A percentile compares a stretch with the other conserved stretches of the same genome.
Evolutionary conservation across 495 filamentous ascomycete genomes (phyloP).

Genomic region (Parathielavia appendiculata): DNA sequence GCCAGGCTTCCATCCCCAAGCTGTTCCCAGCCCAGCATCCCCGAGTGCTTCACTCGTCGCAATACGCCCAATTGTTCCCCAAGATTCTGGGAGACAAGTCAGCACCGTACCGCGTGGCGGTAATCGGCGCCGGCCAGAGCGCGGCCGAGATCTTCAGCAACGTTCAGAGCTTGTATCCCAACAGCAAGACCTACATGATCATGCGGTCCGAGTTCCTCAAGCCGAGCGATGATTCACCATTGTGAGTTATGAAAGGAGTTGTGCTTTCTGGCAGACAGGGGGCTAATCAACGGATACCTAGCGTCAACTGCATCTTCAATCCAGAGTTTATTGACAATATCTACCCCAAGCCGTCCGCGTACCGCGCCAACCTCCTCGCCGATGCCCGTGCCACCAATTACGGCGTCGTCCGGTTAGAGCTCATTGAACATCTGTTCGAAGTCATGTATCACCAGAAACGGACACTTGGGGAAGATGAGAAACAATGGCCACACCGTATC

Average conservation of each 20-base stretch:
- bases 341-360: conserved; percentile 56
- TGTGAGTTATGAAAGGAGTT: conserved; percentile 52
- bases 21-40: conserved; percentile 56
- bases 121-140: conserved; percentile 85
- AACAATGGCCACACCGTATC: conserved; percentile 76
- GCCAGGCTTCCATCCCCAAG: conserved; percentile 69
- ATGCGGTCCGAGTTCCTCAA: conserved; percentile 75
- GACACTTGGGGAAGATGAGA: conserved; percentile 57
- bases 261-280: background rate
- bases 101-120: conserved; percentile 64
- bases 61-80: conserved; percentile 63
- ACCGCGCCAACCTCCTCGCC: conserved; percentile 57
- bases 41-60: conserved; percentile 82
- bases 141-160: conserved; percentile 95
- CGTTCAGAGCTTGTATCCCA: conserved; percentile 74
- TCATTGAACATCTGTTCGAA: conserved; percentile 83
- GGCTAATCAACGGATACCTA: conserved; percentile 34
- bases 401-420: conserved; percentile 78
- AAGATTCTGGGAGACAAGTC: conserved; percentile 54
- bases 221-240: conserved; percentile 92
- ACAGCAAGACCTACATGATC: conserved; percentile 67
- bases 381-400: conserved; percentile 83
- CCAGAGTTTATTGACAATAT: conserved; percentile 71
- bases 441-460: conserved; percentile 79
- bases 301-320: conserved; percentile 95